Conservation (phyloP, 148 eudicot species). For the Salicornia ramosissima region DNA sequence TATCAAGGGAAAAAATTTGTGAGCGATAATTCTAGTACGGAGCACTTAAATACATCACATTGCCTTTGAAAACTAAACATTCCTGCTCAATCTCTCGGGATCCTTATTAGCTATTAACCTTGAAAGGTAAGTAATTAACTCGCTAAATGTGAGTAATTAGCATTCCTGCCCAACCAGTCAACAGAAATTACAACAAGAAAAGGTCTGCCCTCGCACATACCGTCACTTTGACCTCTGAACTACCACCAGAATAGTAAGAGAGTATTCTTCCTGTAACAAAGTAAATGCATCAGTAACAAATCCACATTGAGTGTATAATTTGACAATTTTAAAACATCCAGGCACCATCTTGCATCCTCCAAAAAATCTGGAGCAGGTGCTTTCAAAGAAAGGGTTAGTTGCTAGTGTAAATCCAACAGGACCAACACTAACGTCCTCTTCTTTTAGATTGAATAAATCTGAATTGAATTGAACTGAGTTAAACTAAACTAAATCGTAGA, state of each 20-base stretch:
- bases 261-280: conserved; percentile 54
- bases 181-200: not conserved
- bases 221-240: conserved; percentile 25
- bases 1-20: no score
- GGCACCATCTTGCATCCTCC: not conserved
- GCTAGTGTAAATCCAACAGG: not conserved
- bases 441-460: no score
- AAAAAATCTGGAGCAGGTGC: not conserved
- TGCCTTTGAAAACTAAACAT: not conserved
- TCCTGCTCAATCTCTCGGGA: not conserved
- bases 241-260: conserved; percentile 46
- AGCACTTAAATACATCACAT: not conserved
- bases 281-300: not conserved
- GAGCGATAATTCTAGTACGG: no score
- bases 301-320: conserved; percentile 2
- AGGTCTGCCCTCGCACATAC: conserved; percentile 7
- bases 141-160: not conserved
- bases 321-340: not conserved
- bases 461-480: no score
- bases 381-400: not conserved
- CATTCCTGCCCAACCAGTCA: not conserved
- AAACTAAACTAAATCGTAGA: no score
- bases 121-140: not conserved
- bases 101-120: not conserved
- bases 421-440: not conserved